Percentiles rank a stretch among this genome's conserved stretches.
Conservation (phyloP, 1,284 basidiomycete genomes). For the Wolfiporia cocos region DNA sequence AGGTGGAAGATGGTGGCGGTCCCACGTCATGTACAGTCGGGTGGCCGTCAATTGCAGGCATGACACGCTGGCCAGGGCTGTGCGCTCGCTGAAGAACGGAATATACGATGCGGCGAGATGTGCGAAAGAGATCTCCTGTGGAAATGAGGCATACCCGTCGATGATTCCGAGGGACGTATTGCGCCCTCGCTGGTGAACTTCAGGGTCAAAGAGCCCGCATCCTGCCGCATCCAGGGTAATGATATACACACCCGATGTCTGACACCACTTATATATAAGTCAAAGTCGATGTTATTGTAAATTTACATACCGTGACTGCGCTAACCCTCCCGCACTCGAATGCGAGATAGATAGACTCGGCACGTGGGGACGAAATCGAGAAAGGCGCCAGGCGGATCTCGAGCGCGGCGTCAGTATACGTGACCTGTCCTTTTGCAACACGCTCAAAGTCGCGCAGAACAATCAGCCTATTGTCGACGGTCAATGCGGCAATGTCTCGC, state of each 20-base stretch:
- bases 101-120: constrained; percentile 29
- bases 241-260: constrained; percentile 37
- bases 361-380: constrained; percentile 6
- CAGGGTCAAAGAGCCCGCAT: constrained; percentile 13
- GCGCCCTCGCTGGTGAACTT: constrained; percentile 10
- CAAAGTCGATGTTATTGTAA: not conserved
- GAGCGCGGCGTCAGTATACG: constrained; percentile 32
- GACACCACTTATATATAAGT: not conserved
- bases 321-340: constrained; percentile 44
- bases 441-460: constrained; percentile 50
- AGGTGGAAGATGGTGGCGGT: no score
- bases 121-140: constrained; percentile 14
- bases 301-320: constrained; percentile 40
- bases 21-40: constrained; percentile 22
- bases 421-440: constrained; percentile 26
- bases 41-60: constrained; percentile 54
- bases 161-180: constrained; percentile 10
- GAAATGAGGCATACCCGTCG: constrained; percentile 9
- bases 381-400: constrained; percentile 33
- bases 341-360: constrained; percentile 52
- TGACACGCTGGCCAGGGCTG: constrained; percentile 32
- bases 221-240: constrained; percentile 18
- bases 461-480: constrained; percentile 37
- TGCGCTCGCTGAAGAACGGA: constrained; percentile 23
- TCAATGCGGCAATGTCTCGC: constrained; percentile 43